Evolutionary conservation across 1,284 basidiomycete genomes (phyloP).

Genomic region (Clitocybe nebularis): DNA sequence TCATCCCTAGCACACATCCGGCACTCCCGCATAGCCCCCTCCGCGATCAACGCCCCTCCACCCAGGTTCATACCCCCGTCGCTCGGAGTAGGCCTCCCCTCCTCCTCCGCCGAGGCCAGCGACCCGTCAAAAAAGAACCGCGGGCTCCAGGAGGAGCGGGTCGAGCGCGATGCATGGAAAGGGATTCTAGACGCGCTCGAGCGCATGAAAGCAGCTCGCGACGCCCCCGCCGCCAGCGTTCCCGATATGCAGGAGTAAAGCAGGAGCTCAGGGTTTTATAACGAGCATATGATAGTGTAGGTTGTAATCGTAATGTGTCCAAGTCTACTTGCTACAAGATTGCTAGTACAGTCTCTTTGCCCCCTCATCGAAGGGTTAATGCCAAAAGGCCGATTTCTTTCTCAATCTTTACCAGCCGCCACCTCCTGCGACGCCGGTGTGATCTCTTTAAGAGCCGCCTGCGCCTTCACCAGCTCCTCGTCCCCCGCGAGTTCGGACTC

Average conservation of each 20-base stretch:
- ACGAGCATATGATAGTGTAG: too few relatives aligned
- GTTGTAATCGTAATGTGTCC: too few relatives aligned
- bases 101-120: constrained; percentile 33
- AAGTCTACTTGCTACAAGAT: too few relatives aligned
- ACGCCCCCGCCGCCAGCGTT: too few relatives aligned
- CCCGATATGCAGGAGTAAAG: constrained; percentile 19
- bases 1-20: constrained; percentile 76
- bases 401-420: neutral
- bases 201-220: constrained; percentile 50
- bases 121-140: constrained; percentile 37
- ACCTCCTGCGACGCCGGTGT: neutral
- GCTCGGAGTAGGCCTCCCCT: constrained; percentile 69
- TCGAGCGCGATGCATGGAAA: constrained; percentile 74
- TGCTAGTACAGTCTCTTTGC: too few relatives aligned
- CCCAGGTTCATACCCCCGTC: constrained; percentile 69
- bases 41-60: constrained; percentile 73
- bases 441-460: constrained; percentile 55
- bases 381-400: too few relatives aligned
- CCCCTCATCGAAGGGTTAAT: too few relatives aligned
- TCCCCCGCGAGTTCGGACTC: constrained; percentile 44
- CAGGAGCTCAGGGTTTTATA: too few relatives aligned
- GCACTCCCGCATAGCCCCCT: constrained; percentile 77
- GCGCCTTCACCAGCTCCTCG: constrained; percentile 55
- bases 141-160: constrained; percentile 73
- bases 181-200: constrained; percentile 64